Base-by-base conservation (phyloP, 2,329 filamentous ascomycete species). In the Ceratocystiopsis brevicomis region DNA sequence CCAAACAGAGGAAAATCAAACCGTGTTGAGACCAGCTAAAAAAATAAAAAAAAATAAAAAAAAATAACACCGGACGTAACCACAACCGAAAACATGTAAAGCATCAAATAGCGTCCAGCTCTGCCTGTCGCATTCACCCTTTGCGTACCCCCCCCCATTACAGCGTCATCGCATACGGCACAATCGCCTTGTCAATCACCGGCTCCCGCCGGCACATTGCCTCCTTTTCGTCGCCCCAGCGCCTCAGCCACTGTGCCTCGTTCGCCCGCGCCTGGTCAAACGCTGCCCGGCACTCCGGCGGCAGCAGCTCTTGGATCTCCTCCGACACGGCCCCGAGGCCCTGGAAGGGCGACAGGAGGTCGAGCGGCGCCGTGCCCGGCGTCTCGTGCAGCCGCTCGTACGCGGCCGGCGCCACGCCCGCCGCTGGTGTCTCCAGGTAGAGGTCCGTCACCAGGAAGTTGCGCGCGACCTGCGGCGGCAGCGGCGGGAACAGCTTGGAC, bases 211-310 rank as follows among this genome's bases (percentile, higher is more conserved):
- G 63, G 36, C 66, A 63, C 46, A 61, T 65, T 45, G 73, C 72
- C 11, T 67, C 60, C 34, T 58, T 65, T 60, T 95, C 87, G 6
- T 71, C 68, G 15, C 71, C 72, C 84, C 86, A 94, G 49, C 68
- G 70, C 32, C 60, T 64, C 57, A 82, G 82, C 82, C 86, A 96
- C 43, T 69, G 61, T 47, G 61, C 58, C 58, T 94, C 83, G 44
- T 69, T 66, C 12, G 62, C 61, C 42, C 76, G 64, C 3, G 83
- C 78, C 43, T 71, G 65, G 41, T 85, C 66, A 48, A 94, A 86
- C 0, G 82, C 80, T 35, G 66, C 62, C 35, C 80, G 72, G 57
- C 84, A 90, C 49, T 83, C 76, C 1, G 69, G 59, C 1, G 79
- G 80, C 46, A 87, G 64, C 46, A 80, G 66, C 30, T 73, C 69